These are phyloP conservation scores for Polytolypa hystricis DNA, from an alignment of 2,329 filamentous ascomycete species.

Conservation along the genomic window DNA sequence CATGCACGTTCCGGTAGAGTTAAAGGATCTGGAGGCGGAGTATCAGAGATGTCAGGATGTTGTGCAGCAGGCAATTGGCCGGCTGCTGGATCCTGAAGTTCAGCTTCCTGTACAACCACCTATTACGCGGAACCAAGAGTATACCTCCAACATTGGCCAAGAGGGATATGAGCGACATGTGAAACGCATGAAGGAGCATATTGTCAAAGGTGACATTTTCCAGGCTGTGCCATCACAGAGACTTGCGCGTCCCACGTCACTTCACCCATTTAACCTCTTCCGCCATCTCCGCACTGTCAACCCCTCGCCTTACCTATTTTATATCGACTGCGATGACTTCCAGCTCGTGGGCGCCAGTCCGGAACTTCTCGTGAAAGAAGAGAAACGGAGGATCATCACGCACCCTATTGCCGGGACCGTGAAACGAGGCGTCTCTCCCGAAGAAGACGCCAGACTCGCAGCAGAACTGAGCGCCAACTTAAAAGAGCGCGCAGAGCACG, in stretches of 20 bases:
- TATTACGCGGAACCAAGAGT: constrained; percentile 63
- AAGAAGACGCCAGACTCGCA: constrained; percentile 72
- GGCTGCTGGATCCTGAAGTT: constrained; percentile 62
- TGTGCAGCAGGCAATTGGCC: constrained; percentile 57
- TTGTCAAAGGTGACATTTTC: constrained; percentile 86
- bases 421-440: constrained; percentile 66
- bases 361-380: constrained; percentile 86
- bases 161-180: constrained; percentile 88
- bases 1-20: constrained; percentile 54
- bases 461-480: constrained; percentile 65
- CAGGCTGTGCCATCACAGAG: constrained; percentile 94
- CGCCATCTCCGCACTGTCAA: constrained; percentile 93
- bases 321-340: constrained; percentile 81
- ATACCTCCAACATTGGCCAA: constrained; percentile 83
- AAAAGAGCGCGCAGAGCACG: constrained; percentile 89
- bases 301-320: constrained; percentile 95
- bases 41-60: constrained; percentile 57
- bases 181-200: constrained; percentile 75
- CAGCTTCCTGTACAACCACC: constrained; percentile 67
- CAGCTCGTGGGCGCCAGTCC: constrained; percentile 92
- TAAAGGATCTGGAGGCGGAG: constrained; percentile 50
- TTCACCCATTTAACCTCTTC: constrained; percentile 98
- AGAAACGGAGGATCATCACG: constrained; percentile 77
- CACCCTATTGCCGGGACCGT: constrained; percentile 97
- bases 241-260: constrained; percentile 73